Evolutionary conservation across 148 eudicot species (phyloP).

Genomic region (Camellia sinensis): DNA sequence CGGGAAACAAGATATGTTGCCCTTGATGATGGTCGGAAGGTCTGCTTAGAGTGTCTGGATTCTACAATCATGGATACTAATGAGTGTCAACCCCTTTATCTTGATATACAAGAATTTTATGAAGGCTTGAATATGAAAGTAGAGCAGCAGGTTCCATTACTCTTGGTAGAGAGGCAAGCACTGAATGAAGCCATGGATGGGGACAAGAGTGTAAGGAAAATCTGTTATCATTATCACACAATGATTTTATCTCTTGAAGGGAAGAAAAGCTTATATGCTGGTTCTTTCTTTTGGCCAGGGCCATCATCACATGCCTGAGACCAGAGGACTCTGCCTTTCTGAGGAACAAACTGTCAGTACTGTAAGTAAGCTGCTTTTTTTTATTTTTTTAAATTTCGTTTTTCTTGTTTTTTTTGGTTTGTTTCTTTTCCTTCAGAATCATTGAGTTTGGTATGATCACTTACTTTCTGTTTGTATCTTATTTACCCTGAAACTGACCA

Average conservation of each 20-base stretch:
- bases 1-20: conserved; percentile 54
- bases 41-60: conserved; percentile 73
- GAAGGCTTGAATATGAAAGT: conserved; percentile 64
- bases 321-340: conserved; percentile 73
- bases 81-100: conserved; percentile 65
- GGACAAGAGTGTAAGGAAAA: conserved; percentile 53
- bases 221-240: neutral
- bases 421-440: neutral
- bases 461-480: neutral
- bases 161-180: conserved; percentile 80
- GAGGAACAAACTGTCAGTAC: conserved; percentile 59
- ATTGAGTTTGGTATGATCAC: neutral
- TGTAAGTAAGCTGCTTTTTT: conserved; percentile 25
- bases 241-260: conserved; percentile 9
- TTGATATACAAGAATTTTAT: conserved; percentile 65
- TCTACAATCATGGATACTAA: conserved; percentile 62
- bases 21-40: conserved; percentile 68
- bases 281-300: conserved; percentile 34
- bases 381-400: neutral
- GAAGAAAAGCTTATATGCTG: conserved; percentile 10
- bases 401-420: neutral
- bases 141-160: conserved; percentile 65
- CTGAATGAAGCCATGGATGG: conserved; percentile 77
- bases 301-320: conserved; percentile 74
- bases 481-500: conserved; percentile 10